These are phyloP conservation scores for Colletotrichum higginsianum DNA, from an alignment of 2,329 filamentous ascomycete species.

Conservation along the genomic window DNA sequence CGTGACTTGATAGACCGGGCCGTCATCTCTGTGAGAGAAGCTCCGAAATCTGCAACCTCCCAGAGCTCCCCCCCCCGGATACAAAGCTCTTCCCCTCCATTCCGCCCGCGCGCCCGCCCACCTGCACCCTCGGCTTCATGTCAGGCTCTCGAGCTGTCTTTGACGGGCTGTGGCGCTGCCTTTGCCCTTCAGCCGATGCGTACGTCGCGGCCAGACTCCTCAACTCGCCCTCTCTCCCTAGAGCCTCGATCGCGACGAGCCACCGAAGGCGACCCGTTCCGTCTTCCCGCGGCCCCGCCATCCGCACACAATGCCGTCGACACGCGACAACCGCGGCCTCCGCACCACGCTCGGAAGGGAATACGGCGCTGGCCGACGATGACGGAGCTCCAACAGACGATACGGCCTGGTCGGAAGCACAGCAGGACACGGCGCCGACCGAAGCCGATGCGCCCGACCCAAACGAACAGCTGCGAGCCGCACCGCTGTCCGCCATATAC, in stretches of 20 bases:
- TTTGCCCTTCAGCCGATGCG: constrained; percentile 70
- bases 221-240: constrained; percentile 43
- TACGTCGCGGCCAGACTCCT: constrained; percentile 53
- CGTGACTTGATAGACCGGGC: constrained; percentile 23
- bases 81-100: neutral
- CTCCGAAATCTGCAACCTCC: constrained; percentile 17
- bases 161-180: constrained; percentile 76
- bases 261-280: constrained; percentile 17
- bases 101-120: neutral
- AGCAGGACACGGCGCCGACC: neutral
- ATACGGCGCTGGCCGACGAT: neutral
- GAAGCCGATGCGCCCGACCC: constrained; percentile 33
- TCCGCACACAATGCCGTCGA: constrained; percentile 21
- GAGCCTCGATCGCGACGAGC: constrained; percentile 19
- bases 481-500: constrained; percentile 59
- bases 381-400: neutral
- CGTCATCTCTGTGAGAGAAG: constrained; percentile 18
- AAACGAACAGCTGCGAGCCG: constrained; percentile 47
- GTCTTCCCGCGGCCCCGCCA: neutral
- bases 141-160: constrained; percentile 56
- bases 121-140: constrained; percentile 50
- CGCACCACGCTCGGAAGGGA: neutral
- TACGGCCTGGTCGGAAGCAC: neutral
- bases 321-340: constrained; percentile 17
- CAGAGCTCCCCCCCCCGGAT: neutral